Base-by-base conservation (phyloP, 306 rosid species). In the Castanea crenata region DNA sequence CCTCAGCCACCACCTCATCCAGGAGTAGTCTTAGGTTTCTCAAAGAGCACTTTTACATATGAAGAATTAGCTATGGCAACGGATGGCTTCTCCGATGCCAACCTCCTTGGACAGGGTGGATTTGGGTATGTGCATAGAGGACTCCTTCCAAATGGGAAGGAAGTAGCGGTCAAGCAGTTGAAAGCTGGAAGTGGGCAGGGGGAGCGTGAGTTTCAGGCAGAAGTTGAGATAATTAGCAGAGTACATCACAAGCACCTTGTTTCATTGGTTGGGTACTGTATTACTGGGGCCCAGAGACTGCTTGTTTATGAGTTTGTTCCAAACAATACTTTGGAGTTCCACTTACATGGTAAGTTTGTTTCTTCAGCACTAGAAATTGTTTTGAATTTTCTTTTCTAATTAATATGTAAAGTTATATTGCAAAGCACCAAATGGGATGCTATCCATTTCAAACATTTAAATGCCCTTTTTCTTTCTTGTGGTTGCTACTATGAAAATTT, bases 111-210 rank as follows among this genome's bases (percentile, higher is more conserved):
- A 71, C 94, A 89, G 82, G 99, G 99, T 71, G 99, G 99, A 74
- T 95, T 95, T 76, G 99, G 99, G 65, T 93, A 89, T 74, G 99
- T 95, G 35, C 99, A 95, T 64, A 91, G 87, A 80, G 99, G 99
- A 72, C 69, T 93, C 14, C 94, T 95, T 71, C 98, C 99, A 2
- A 91, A 90, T 29, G 99, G 99, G 14, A 95, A 95, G 84, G 99
- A 95, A 78, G 97, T 95, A 10, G 99, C 99, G 1, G 84, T 95
- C 67, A 95, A 95, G 86, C 99, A 93, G 84, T 86, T 95, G 59
- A 95, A 95, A 84, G 96, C 94, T 4, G 99, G 98, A 79, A 95
- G 99, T 20, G 98, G 98, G 64, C 99, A 95, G 83, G 99, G 99
- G 54, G 99, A 95, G 73, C 92, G 98, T 20, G 99, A 95, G 63